phyloP scores from a whole-genome alignment of 805 yeast species.

The Millerozyma acaciae region DNA sequence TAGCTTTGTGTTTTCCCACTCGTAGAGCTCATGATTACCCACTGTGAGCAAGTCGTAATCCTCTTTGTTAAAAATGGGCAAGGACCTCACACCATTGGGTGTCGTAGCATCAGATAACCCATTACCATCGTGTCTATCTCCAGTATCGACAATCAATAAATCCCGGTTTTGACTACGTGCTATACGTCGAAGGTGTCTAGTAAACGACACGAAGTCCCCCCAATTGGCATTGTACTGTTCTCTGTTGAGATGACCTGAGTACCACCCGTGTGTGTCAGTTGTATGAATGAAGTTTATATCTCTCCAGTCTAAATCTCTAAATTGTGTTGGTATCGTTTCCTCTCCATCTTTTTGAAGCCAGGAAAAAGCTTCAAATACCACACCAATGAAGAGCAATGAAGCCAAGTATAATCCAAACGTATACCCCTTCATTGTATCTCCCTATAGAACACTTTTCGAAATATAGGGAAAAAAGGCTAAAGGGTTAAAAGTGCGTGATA shows the following conservation, averaged over 20 bases:
- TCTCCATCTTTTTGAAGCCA: not conserved
- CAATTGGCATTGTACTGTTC: constrained; percentile 76
- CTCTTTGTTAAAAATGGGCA: constrained; percentile 56
- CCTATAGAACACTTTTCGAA: too few species aligned
- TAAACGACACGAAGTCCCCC: constrained; percentile 85
- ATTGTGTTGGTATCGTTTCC: not conserved
- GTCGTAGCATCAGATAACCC: constrained; percentile 78
- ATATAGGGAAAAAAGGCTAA: too few species aligned
- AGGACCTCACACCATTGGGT: constrained; percentile 66
- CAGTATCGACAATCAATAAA: constrained; percentile 75
- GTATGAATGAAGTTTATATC: constrained; percentile 85
- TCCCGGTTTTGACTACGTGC: constrained; percentile 54
- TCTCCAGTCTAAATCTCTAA: constrained; percentile 61
- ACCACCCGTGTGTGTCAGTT: constrained; percentile 98
- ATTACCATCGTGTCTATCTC: constrained; percentile 94
- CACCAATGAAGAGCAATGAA: not conserved
- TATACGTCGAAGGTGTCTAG: constrained; percentile 41
- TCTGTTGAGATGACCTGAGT: constrained; percentile 83
- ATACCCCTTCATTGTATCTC: too few species aligned
- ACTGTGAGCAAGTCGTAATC: constrained; percentile 77
- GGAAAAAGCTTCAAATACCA: not conserved
- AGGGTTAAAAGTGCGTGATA: too few species aligned
- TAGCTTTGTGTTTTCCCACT: constrained; percentile 54
- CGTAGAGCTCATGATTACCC: constrained; percentile 90
- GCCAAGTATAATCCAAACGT: too few species aligned